Evolutionary conservation across 2,329 filamentous ascomycete genomes (phyloP), one percentile per base, ranked within the genome.

Genomic region (Dothistroma septosporum): DNA sequence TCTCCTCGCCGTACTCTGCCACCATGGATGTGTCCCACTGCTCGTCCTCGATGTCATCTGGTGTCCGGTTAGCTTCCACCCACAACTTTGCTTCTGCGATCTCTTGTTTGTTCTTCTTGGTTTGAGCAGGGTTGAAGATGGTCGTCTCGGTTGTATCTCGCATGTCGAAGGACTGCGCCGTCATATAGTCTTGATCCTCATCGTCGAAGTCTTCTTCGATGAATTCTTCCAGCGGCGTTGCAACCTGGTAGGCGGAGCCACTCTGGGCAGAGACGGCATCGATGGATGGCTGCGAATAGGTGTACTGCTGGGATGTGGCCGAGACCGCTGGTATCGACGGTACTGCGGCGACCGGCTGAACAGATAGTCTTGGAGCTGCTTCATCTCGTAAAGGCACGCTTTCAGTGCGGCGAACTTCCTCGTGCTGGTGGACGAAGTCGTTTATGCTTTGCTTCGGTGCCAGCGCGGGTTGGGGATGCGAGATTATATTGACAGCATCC

Each of bases 1-100:
- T 97, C 70, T 99, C 94, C 16, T 96, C 91, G 53, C 89, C 89
- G 72, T 99, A 99, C 73, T 97, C 93, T 11, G 92, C 90, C 55
- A 97, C 94, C 94, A 99, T 97, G 73, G 90, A 96, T 35, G 93
- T 91, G 73, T 97, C 94, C 86, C 89, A 96, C 56, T 84, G 81
- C 73, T 97, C 93, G 66, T 97, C 93, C 64, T 96, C 90, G 49
- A 92, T 80, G 60, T 96, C 92, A 60, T 94, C 90, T 4, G 79
- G 75, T 0, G 85, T 86, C 28, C 85, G 83, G 31, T 83, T 86
- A 32, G 79, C 77, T 66, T 91, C 85, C 14, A 96, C 90, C 62
- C 87, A 82, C 7, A 81, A 72, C 69, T 83, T 87, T 2, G 87
- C 86, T 54, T 81, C 78, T 48, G 88, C 86, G 46, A 97, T 80